These are phyloP conservation scores for Madurella mycetomatis DNA, from an alignment of 2,329 filamentous ascomycete species.

Conservation along the genomic window DNA sequence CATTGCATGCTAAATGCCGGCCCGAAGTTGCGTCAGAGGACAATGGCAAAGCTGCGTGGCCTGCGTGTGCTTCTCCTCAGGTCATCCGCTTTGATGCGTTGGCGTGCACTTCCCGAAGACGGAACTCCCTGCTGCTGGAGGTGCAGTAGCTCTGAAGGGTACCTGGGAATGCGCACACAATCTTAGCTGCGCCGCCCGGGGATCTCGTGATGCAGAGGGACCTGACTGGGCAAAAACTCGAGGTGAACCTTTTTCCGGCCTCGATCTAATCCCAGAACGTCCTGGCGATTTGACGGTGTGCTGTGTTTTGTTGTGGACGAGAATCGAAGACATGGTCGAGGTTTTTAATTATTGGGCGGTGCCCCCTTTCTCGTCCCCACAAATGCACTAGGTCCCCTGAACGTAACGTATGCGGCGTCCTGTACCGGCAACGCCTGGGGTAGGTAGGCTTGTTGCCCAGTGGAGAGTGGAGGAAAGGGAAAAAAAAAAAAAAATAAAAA, in stretches of 20 bases:
- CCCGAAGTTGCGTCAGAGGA: not conserved
- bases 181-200: not conserved
- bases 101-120: not conserved
- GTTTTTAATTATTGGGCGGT: not conserved
- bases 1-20: not conserved
- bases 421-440: constrained; percentile 4
- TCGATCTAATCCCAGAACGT: no score
- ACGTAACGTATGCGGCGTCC: constrained; percentile 12
- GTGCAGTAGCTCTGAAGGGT: no score
- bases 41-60: not conserved
- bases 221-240: not conserved
- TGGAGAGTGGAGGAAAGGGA: constrained; percentile 9
- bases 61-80: not conserved
- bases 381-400: constrained; percentile 3
- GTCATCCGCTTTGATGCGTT: not conserved
- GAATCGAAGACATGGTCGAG: not conserved
- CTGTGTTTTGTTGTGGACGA: not conserved
- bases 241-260: no score
- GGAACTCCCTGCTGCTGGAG: not conserved
- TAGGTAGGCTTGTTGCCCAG: constrained; percentile 23
- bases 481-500: no score
- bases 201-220: not conserved
- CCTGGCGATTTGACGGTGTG: no score
- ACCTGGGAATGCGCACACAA: not conserved
- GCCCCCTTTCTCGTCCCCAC: constrained; percentile 12